Percentiles rank a stretch among this genome's conserved stretches.
Conservation (phyloP, 164 flowering plant species). For the Vitis rupestris region DNA sequence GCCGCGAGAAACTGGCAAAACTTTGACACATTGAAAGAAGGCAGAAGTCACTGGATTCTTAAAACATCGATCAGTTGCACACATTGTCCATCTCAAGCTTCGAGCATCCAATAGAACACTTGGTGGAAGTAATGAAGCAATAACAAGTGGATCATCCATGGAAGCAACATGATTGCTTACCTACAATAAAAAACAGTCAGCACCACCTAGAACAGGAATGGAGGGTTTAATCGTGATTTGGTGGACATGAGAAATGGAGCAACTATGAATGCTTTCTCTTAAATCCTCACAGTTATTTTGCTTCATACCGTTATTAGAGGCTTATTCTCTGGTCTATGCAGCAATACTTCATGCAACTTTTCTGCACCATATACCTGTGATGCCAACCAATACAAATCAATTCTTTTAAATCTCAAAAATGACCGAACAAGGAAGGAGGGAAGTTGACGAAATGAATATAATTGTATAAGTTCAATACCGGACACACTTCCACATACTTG, state of each 20-base stretch:
- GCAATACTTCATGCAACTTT: constrained; percentile 65
- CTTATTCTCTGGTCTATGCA: constrained; percentile 58
- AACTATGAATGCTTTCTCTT: not conserved
- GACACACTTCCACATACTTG: constrained; percentile 45
- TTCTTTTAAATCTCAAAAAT: not conserved
- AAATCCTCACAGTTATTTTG: not conserved
- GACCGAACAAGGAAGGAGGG: not conserved
- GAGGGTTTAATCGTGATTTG: too few species aligned
- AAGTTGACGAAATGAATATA: not conserved
- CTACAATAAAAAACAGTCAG: constrained; percentile 33
- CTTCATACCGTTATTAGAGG: constrained; percentile 72
- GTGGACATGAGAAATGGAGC: too few species aligned
- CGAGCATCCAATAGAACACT: constrained; percentile 69
- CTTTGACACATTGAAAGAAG: constrained; percentile 84
- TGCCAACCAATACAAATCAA: constrained; percentile 7
- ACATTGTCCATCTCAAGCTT: constrained; percentile 88
- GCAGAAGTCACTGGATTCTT: constrained; percentile 77
- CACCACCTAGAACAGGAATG: too few species aligned
- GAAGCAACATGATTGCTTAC: constrained; percentile 98
- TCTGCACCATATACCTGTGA: constrained; percentile 88
- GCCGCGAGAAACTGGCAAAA: constrained; percentile 91
- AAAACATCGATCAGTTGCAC: constrained; percentile 95
- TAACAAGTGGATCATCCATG: constrained; percentile 89
- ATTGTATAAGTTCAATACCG: not conserved
- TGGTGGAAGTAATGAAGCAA: constrained; percentile 84